Percentiles rank a stretch among this genome's conserved stretches.
Evolutionary conservation across 345 rosid genomes (phyloP).

Genomic region (Linum tenue): DNA sequence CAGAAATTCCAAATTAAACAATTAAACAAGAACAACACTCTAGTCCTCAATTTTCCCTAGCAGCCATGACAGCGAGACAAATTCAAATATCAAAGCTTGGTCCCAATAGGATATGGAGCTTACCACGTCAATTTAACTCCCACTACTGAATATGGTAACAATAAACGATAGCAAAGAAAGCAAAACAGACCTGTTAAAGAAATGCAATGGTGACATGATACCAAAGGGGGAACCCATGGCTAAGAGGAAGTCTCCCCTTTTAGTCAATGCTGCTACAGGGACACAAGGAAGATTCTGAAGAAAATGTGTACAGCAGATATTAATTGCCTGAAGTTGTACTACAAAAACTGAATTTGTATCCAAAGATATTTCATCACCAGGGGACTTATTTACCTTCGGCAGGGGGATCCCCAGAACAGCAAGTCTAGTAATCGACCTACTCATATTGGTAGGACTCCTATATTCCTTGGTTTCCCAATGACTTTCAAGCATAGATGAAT

Average conservation of each 20-base stretch:
- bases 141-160: background rate
- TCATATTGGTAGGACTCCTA: constrained; percentile 37
- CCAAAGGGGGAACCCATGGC: constrained; percentile 95
- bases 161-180: background rate
- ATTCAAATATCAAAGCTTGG: too few species aligned
- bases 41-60: too few species aligned
- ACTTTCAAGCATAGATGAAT: constrained; percentile 6
- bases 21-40: too few species aligned
- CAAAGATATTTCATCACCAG: background rate
- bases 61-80: too few species aligned
- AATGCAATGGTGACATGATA: constrained; percentile 76
- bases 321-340: constrained; percentile 8
- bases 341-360: background rate
- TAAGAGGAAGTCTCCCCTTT: constrained; percentile 62
- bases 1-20: too few species aligned
- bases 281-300: constrained; percentile 48
- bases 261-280: constrained; percentile 26
- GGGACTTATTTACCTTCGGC: constrained; percentile 33
- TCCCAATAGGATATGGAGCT: too few species aligned
- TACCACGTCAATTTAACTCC: too few species aligned
- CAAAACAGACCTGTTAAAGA: constrained; percentile 66
- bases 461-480: constrained; percentile 28
- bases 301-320: constrained; percentile 15
- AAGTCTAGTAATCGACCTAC: constrained; percentile 56
- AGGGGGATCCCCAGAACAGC: constrained; percentile 69